Evolutionary conservation across 1,139 yeast genomes (phyloP), one percentile per base, ranked within the genome.

Genomic region (Hanseniaspora uvarum): DNA sequence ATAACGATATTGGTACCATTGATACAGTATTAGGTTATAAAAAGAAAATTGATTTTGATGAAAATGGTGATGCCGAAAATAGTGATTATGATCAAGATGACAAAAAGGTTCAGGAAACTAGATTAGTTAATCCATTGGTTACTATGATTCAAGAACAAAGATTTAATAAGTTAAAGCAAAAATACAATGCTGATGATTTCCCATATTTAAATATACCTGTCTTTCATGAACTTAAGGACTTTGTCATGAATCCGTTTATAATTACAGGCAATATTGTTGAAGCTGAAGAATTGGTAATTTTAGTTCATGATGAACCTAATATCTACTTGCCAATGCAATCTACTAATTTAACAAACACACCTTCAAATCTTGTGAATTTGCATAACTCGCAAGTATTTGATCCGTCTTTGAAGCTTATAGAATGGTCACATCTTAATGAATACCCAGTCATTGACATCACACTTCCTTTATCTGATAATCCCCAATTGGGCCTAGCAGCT

Each of bases 381-480:
- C 46, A 50, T 28, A 30, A 19, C 19, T 50, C 53, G 4, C 53
- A 50, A 44, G 48, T 54, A 41, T 78, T 86, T 21, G 88, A 83
- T 59, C 74, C 81, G 16, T 72, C 81, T 0, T 60, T 72, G n/a
- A 72, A 72, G 57, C 72, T 80, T 53, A 70, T 81, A 10, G 76
- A 79, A 53, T 83, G 88, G 83, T 77, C 80, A 1, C 60, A 72
- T 4, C 65, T 68, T 24, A 78, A 78, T 54, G 77, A 77, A 24
- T 81, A 80, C 60, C 96, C 96, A 1, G 80, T 85, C 50, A 80
- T 92, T 37, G 98, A 94, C 66, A 76, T 92, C 41, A 83, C 83
- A 61, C 76, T 89, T 24, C 95, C 96, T 75, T 72, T 52, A 72
- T 71, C 46, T 66, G 70, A 37, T 82, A 81, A 61, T 80, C 80